Base-by-base conservation (phyloP, 2,329 filamentous ascomycete species). In the Cryphonectria nitschkei region DNA sequence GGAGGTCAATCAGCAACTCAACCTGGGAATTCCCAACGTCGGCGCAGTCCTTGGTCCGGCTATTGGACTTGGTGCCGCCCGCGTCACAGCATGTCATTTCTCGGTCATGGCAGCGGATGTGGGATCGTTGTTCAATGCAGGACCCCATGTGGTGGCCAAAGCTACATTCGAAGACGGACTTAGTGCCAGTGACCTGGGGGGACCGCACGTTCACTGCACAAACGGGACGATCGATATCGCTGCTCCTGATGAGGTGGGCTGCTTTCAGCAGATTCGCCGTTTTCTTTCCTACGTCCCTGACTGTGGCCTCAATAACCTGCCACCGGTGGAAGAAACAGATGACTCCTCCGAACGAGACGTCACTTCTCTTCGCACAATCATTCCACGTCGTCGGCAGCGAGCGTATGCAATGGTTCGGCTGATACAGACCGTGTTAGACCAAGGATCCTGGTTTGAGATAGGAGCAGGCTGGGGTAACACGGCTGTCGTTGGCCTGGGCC, bases 141-240 rank as follows among this genome's bases (percentile, higher is more conserved):
- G 89, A 0, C 88, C 89, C 0, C 86, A 87, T 72, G 88, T 91
- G 0, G 89, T 91, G 26, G 86, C 87, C 65, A 81, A 84, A 8
- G 89, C 89, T 1, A 91, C 89, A 0, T 90, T 90, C 73, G 89
- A 91, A 76, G 89, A 91, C 79, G 88, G 85, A 0, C 77, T 91
- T 2, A 84, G 82, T 4, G 86, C 89, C 64, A 84, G 83, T 16
- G 87, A 90, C 73, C 81, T 91, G 0, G 89, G 89, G 3, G 89
- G 89, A 0, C 87, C 89, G 0, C 80, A 79, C 29, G 85, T 91
- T 77, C 89, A 91, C 75, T 90, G 88, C 74, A 87, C 86, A 0
- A 91, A 91, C 71, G 89, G 89, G 0, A 91, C 89, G 0, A 90
- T 91, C 65, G 89, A 91, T 72, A 91, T 91, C 68, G 80, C 90